A percentile compares a stretch with the other conserved stretches of the same genome.
These are phyloP conservation scores for Aspergillus nomiae DNA, from an alignment of 2,329 filamentous ascomycete species.

Conservation along the genomic window DNA sequence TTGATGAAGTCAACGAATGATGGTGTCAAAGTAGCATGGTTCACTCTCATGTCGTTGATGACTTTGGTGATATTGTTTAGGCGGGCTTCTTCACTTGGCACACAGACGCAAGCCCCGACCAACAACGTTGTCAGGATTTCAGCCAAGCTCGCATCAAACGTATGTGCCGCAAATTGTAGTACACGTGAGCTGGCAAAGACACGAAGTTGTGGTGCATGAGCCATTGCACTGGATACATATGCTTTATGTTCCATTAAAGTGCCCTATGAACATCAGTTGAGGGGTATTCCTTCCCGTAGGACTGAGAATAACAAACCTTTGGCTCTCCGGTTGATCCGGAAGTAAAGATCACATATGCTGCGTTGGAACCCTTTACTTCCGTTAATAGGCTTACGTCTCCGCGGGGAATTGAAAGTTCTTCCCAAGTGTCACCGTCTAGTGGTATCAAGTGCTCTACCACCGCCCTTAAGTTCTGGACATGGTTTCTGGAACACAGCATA, in stretches of 20 bases:
- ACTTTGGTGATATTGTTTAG: conserved; percentile 52
- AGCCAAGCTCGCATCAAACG: conserved; percentile 57
- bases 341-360: conserved; percentile 62
- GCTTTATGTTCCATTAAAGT: conserved; percentile 65
- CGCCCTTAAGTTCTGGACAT: conserved; percentile 21
- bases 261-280: conserved; percentile 42
- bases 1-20: conserved; percentile 55
- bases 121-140: conserved; percentile 59
- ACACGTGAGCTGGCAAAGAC: conserved; percentile 58
- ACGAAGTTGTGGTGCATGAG: conserved; percentile 53
- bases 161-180: conserved; percentile 59
- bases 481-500: conserved; percentile 36
- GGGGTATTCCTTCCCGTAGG: background rate
- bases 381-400: conserved; percentile 20
- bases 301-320: conserved; percentile 38
- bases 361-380: conserved; percentile 33
- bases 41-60: conserved; percentile 57
- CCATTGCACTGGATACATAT: conserved; percentile 57
- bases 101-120: conserved; percentile 60
- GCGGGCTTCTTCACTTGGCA: conserved; percentile 55
- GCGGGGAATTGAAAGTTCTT: conserved; percentile 21
- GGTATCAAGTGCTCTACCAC: conserved; percentile 31
- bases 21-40: conserved; percentile 61
- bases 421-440: conserved; percentile 29
- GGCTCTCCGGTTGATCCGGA: conserved; percentile 59